Evolutionary conservation across 306 rosid species (phyloP).

Genomic region (Sindora glabra): DNA sequence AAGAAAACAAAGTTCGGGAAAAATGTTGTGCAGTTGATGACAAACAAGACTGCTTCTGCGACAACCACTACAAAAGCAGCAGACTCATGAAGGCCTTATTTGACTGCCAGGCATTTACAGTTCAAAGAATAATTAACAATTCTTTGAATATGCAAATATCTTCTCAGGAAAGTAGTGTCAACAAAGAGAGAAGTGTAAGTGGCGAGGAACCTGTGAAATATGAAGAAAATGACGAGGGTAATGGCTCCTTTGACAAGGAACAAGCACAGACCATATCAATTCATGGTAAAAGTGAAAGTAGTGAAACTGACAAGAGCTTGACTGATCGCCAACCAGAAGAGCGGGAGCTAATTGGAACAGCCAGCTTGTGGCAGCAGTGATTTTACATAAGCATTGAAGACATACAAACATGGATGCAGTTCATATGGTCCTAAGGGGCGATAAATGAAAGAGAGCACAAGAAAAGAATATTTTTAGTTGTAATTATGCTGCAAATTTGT

Average conservation of each 20-base stretch:
- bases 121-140: background rate
- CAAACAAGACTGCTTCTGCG: background rate
- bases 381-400: background rate
- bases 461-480: background rate
- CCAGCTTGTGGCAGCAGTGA: background rate
- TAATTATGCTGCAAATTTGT: background rate
- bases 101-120: background rate
- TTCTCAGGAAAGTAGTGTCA: background rate
- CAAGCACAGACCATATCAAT: background rate
- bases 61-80: background rate
- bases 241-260: background rate
- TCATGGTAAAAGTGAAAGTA: background rate
- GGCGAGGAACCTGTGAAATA: background rate
- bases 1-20: background rate
- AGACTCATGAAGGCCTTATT: background rate
- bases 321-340: no score
- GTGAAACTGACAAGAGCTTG: background rate
- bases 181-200: background rate
- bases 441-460: background rate
- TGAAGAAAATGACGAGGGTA: background rate
- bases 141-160: background rate
- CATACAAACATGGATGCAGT: background rate
- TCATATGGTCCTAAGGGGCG: background rate
- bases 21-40: background rate
- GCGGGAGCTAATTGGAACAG: background rate